Conservation (phyloP, 176 grass and related monocot genomes). For the Canna indica region DNA sequence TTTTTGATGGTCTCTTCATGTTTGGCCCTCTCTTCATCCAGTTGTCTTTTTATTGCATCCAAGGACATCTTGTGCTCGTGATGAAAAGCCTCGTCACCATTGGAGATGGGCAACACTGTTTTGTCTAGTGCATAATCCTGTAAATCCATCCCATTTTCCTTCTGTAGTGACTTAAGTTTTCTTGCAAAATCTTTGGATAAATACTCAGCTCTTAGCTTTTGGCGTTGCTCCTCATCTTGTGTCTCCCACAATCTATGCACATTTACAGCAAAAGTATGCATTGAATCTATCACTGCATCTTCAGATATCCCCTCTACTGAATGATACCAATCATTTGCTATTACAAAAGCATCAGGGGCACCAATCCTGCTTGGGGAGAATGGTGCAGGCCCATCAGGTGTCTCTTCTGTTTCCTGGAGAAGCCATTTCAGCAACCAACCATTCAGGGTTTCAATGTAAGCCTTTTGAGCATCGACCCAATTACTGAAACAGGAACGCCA, state of each 20-base stretch:
- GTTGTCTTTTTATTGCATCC: conserved; percentile 44
- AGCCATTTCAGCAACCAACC: conserved; percentile 87
- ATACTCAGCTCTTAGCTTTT: conserved; percentile 54
- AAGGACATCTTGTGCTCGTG: conserved; percentile 48
- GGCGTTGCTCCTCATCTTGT: conserved; percentile 50
- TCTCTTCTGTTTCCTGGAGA: conserved; percentile 66
- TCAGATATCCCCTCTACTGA: conserved; percentile 50
- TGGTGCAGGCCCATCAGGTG: conserved; percentile 34
- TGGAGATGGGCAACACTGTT: not conserved
- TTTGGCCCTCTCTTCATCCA: conserved; percentile 57
- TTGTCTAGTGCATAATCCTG: conserved; percentile 2
- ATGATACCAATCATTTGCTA: conserved; percentile 68
- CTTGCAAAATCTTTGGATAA: conserved; percentile 59
- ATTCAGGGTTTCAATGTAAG: conserved; percentile 65
- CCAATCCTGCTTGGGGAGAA: conserved; percentile 64
- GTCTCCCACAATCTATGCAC: conserved; percentile 51
- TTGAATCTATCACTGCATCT: conserved; percentile 37
- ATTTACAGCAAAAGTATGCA: conserved; percentile 53
- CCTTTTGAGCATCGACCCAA: conserved; percentile 59
- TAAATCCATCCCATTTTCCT: conserved; percentile 29
- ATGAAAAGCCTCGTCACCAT: conserved; percentile 8
- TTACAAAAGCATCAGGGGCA: conserved; percentile 59
- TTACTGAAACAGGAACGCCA: conserved; percentile 77
- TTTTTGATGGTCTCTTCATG: conserved; percentile 53
- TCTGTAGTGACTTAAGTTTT: conserved; percentile 39